Percentiles rank a stretch among this genome's conserved stretches.
Evolutionary conservation across 441 rosid genomes (phyloP).

Genomic region (Populus hybrid): DNA sequence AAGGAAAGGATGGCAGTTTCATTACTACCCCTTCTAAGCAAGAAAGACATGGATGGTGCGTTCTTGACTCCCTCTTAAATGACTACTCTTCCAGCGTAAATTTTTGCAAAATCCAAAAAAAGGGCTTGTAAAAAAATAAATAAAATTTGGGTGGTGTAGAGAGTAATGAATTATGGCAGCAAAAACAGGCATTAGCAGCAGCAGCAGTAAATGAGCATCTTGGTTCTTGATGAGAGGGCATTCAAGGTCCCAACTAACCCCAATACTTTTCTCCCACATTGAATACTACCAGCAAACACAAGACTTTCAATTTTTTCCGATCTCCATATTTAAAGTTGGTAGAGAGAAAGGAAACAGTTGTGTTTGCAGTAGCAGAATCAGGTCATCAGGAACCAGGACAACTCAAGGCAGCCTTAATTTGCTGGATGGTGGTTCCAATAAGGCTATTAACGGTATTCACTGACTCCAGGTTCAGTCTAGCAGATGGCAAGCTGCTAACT

Average conservation of each 20-base stretch:
- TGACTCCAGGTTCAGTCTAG: constrained; percentile 89
- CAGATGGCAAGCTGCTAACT: constrained; percentile 83
- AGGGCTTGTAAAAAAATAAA: constrained; percentile 8
- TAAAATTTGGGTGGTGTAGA: constrained; percentile 32
- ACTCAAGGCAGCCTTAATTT: constrained; percentile 87
- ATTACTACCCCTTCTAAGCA: constrained; percentile 9
- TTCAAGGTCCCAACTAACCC: constrained; percentile 56
- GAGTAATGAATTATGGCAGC: constrained; percentile 49
- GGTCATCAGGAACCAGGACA: constrained; percentile 62
- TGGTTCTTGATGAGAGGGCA: constrained; percentile 35
- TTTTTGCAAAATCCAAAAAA: constrained; percentile 3
- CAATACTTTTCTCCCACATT: constrained; percentile 12
- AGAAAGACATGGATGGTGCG: constrained; percentile 75
- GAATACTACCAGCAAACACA: constrained; percentile 33
- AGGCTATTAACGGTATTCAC: constrained; percentile 89
- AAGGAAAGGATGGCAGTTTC: neutral
- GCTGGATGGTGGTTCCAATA: constrained; percentile 80
- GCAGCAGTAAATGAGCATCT: constrained; percentile 40
- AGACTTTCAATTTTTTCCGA: constrained; percentile 34
- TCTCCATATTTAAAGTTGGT: constrained; percentile 50
- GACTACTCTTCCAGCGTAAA: constrained; percentile 18
- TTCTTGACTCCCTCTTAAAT: constrained; percentile 89
- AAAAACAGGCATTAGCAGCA: constrained; percentile 26
- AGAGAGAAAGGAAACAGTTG: constrained; percentile 37
- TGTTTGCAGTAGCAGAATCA: constrained; percentile 32